Evolutionary conservation across 2,329 filamentous ascomycete genomes (phyloP), one percentile per base, ranked within the genome.

Genomic region (Diaporthe sp.): DNA sequence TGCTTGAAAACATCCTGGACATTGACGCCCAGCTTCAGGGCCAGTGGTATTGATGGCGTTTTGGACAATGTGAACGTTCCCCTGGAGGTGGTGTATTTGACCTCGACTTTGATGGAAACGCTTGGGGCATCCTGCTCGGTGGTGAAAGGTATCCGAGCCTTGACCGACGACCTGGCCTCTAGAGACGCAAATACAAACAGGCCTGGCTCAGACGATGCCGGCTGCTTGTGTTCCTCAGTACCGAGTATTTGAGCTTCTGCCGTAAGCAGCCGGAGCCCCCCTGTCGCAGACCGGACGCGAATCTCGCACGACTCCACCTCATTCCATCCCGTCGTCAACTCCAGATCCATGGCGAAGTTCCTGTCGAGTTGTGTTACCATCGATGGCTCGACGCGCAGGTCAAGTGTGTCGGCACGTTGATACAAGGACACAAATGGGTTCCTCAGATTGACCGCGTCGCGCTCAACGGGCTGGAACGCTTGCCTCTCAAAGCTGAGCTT

Each of bases 1-100:
- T 95, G 92, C 82, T 98, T 98, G 87, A 98, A 98, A 39, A 97
- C 91, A 79, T 99, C 97, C 80, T 98, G 96, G 8, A 99, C 97
- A 78, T 98, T 98, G 77, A 99, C 97, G 4, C 96, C 96, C 4
- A 99, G 88, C 0, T 95, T 94, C 6, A 99, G 87, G 1, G 94
- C 90, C 2, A 97, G 93, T 3, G 92, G 89, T 28, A 97, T 88
- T 4, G 88, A 90, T 28, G 90, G 89, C 10, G 89, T 88, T 22
- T 89, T 90, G 22, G 91, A 89, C 81, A 93, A 93, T 72, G 88
- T 87, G 78, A 95, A 94, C 10, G 86, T 87, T 3, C 92, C 94
- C 3, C 90, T 85, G 0, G 91, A 87, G 0, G 94, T 96, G 2
- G 89, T 89, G 81, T 97, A 98, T 0, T 87, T 88, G 13, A 95